Evolutionary conservation across 1,284 basidiomycete genomes (phyloP).

Genomic region (Entoloma clypeatum): DNA sequence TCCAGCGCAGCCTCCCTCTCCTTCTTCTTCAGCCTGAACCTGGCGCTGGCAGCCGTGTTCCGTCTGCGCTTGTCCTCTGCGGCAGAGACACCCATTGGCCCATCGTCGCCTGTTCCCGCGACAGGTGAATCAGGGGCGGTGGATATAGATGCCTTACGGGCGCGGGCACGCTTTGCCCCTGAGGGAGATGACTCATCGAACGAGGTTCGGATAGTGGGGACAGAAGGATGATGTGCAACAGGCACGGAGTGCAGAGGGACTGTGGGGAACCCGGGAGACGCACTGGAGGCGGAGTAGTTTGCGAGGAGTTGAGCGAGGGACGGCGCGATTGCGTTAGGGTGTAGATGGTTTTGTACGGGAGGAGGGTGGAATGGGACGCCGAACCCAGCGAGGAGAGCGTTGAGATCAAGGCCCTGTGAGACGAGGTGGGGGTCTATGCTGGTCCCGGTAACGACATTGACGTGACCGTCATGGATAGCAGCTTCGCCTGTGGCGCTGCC

Average conservation of each 20-base stretch:
- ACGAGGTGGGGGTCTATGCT: constrained; percentile 22
- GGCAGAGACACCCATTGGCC: constrained; percentile 36
- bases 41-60: constrained; percentile 96
- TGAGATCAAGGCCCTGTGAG: constrained; percentile 46
- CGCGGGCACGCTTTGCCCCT: constrained; percentile 51
- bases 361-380: constrained; percentile 47
- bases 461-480: constrained; percentile 50
- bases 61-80: constrained; percentile 90
- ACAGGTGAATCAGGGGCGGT: constrained; percentile 32
- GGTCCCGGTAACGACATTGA: constrained; percentile 53
- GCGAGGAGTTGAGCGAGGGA: constrained; percentile 66
- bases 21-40: constrained; percentile 98
- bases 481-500: constrained; percentile 35
- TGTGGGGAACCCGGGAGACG: too few species aligned
- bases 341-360: constrained; percentile 25
- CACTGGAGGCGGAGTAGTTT: too few species aligned
- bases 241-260: constrained; percentile 48
- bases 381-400: constrained; percentile 55
- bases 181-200: constrained; percentile 28
- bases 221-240: constrained; percentile 18
- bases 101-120: too few species aligned
- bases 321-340: constrained; percentile 35
- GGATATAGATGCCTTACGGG: constrained; percentile 47
- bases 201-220: constrained; percentile 9
- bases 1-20: constrained; percentile 94